These are phyloP conservation scores for Fusarium equiseti DNA, from an alignment of 2,329 filamentous ascomycete species.

Conservation along the genomic window DNA sequence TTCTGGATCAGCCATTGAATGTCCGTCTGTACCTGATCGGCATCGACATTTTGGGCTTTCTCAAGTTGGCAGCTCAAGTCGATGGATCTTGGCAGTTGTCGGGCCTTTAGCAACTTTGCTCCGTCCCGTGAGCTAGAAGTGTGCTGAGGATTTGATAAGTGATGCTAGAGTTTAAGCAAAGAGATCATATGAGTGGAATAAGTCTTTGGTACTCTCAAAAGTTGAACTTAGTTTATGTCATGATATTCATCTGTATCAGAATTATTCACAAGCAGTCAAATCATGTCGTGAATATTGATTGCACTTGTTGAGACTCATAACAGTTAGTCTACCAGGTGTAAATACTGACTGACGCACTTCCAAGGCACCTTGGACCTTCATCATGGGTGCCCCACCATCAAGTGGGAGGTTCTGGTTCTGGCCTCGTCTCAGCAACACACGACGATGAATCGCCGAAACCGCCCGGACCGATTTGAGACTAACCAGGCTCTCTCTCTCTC, in stretches of 20 bases:
- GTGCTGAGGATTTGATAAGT: conserved; percentile 12
- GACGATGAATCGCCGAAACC: conserved; percentile 47
- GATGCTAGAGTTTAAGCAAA: not conserved
- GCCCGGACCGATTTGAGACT: conserved; percentile 43
- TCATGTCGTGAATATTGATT: not conserved
- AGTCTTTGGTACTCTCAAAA: not conserved
- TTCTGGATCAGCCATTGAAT: conserved; percentile 41
- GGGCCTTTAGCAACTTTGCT: conserved; percentile 28
- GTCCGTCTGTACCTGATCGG: conserved; percentile 44
- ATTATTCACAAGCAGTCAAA: not conserved
- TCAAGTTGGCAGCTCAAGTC: conserved; percentile 12
- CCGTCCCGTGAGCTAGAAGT: conserved; percentile 32
- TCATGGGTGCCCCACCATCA: conserved; percentile 31
- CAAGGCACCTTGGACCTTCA: conserved; percentile 24
- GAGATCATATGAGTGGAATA: not conserved
- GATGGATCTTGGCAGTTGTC: conserved; percentile 38
- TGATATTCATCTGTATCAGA: conserved; percentile 4
- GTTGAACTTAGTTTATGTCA: not conserved
- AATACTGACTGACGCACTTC: conserved; percentile 32
- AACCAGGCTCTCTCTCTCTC: conserved; percentile 12
- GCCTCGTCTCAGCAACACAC: conserved; percentile 33
- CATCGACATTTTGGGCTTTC: conserved; percentile 30
- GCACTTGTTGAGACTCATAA: conserved; percentile 4
- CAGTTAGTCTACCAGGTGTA: conserved; percentile 33
- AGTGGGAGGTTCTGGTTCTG: conserved; percentile 15